These are phyloP conservation scores for Torulaspora gathmanii DNA, from an alignment of 805 yeast species.

Conservation along the genomic window DNA sequence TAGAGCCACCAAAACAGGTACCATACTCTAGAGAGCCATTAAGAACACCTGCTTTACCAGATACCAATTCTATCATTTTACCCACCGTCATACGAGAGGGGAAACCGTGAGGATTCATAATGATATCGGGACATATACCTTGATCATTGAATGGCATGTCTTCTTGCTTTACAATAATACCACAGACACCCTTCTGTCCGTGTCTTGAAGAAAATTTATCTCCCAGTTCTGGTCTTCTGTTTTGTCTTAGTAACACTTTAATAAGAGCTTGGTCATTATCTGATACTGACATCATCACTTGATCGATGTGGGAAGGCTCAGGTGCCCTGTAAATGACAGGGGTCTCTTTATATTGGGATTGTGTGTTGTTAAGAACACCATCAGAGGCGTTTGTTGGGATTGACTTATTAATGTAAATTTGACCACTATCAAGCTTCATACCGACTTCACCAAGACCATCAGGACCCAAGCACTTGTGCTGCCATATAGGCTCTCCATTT, in stretches of 20 bases:
- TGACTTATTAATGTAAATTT: constrained; percentile 87
- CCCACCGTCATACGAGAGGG: constrained; percentile 99
- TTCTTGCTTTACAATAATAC: constrained; percentile 94
- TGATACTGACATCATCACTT: constrained; percentile 94
- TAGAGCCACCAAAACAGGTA: constrained; percentile 98
- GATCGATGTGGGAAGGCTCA: constrained; percentile 91
- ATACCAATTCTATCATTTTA: constrained; percentile 91
- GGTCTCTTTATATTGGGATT: constrained; percentile 72
- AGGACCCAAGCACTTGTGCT: constrained; percentile 81
- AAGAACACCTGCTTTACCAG: constrained; percentile 96
- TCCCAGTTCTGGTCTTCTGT: constrained; percentile 95
- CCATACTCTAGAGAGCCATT: constrained; percentile 92
- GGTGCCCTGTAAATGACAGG: constrained; percentile 93
- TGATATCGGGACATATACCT: constrained; percentile 91
- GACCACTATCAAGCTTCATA: constrained; percentile 82
- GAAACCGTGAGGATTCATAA: constrained; percentile 99
- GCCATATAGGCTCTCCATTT: constrained; percentile 73
- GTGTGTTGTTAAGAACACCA: constrained; percentile 35
- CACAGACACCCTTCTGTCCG: constrained; percentile 99
- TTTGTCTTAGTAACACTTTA: constrained; percentile 87
- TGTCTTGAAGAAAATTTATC: constrained; percentile 97
- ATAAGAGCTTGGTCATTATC: constrained; percentile 93
- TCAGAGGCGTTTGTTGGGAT: constrained; percentile 85
- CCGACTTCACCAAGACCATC: constrained; percentile 98
- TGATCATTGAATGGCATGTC: constrained; percentile 93